Base-by-base conservation (phyloP, 441 rosid species). In the Adansonia madagascariensis region DNA sequence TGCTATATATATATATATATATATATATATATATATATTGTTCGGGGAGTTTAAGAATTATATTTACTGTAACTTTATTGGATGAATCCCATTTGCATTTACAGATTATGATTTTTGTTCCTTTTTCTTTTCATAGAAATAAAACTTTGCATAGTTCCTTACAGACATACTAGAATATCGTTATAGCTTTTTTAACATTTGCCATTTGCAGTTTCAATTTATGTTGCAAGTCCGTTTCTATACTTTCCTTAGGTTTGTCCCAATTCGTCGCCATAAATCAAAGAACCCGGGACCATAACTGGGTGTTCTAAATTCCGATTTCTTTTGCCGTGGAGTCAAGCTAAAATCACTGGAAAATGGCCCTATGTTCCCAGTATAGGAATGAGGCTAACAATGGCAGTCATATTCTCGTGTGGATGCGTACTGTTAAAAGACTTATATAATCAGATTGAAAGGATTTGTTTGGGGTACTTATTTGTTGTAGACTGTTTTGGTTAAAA, bases 101-200 rank as follows among this genome's bases (percentile, higher is more conserved):
- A 73, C 73, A 78, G 84, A 79, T 82, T 79, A 80, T 87, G 69
- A 83, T 83, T 86, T 87, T 86, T 82, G 82, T 82, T 69, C 27
- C 27, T 57, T 73, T 59, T 56, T 20, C 41, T 73, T 24, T 15
- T 49, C 62, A 79, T 85, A 81, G 76, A 53, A 81, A 84, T 82
- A 86, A 81, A 77, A 35, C 66, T 78, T 77, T 75, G 80, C 31
- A 64, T 69, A 43, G 66, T 80, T 78, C 17, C 73, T 74, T 71
- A 67, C 57, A 12, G 69, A 65, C 43, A 24, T 43, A 66, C 41
- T 68, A 24, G 8, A 71, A 59, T 71, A 35, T 35, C 68, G 63
- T 66, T 46, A 50, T 76, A 79, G 76, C 43, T 75, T 65, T 43
- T 79, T 20, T 53, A 7, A 43, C 46, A 43, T 35, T 35, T 35